These are phyloP conservation scores for Trichocladium uniseriatum DNA, from an alignment of 495 filamentous ascomycete species.

Conservation along the genomic window DNA sequence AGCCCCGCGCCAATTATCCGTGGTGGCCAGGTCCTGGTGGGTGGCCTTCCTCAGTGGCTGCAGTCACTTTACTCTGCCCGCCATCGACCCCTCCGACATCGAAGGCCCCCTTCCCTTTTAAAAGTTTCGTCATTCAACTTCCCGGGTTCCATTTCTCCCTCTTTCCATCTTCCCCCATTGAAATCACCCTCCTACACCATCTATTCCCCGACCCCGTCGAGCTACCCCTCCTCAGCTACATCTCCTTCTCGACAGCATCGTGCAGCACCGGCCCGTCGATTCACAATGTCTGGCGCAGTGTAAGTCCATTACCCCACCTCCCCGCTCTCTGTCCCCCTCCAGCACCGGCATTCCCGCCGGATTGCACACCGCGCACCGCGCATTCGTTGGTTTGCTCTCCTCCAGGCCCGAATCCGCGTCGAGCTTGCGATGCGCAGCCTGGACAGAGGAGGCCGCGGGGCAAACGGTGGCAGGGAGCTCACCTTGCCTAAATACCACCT, in stretches of 20 bases:
- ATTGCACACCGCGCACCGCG: constrained; percentile 4
- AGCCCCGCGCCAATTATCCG: constrained; percentile 25
- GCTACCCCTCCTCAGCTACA: background rate
- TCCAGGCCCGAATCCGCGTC: background rate
- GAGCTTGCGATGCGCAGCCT: background rate
- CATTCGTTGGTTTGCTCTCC: background rate
- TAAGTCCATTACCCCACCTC: constrained; percentile 36
- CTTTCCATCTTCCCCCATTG: constrained; percentile 17
- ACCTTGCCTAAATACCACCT: constrained; percentile 29
- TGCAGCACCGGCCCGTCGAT: constrained; percentile 3
- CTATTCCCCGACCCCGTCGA: constrained; percentile 2
- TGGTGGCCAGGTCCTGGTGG: background rate
- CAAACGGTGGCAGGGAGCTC: constrained; percentile 2
- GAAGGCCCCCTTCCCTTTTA: constrained; percentile 14
- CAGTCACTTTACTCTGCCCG: constrained; percentile 8
- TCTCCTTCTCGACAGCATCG: constrained; percentile 1
- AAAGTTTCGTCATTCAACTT: constrained; percentile 31
- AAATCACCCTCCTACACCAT: constrained; percentile 12
- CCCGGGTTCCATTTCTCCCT: constrained; percentile 9
- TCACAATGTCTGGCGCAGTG: constrained; percentile 45
- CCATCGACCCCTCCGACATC: constrained; percentile 22
- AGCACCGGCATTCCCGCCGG: constrained; percentile 1
- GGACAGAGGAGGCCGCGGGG: background rate
- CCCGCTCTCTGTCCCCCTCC: constrained; percentile 15
- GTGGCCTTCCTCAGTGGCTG: constrained; percentile 8